Evolutionary conservation across 2,329 filamentous ascomycete species (phyloP), one percentile per base, ranked within the genome.

Genomic region (Cadophora luteo-olivacea): DNA sequence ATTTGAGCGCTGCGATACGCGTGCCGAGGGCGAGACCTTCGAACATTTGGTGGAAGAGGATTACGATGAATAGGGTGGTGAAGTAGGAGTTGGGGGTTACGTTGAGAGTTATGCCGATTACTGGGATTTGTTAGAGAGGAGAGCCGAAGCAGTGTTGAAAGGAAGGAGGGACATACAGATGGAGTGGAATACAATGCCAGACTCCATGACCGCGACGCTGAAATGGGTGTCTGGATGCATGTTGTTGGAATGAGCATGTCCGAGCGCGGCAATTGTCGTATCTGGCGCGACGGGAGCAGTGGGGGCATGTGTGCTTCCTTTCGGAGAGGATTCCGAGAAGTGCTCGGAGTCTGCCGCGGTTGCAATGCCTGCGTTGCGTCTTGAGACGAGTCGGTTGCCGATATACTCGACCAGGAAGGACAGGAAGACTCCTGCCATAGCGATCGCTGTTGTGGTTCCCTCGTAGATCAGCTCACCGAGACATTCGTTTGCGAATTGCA

Each of bases 21-120:
- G 88, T 87, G 22, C 91, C 91, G 0, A 94, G 87, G 0, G 91
- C 91, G 57, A 94, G 83, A 4, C 92, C 91, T 76, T 93, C 91
- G 74, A 94, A 92, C 82, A 92, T 88, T 75, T 93, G 91, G 76
- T 93, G 91, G 81, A 93, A 93, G 67, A 93, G 80, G 68, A 94
- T 92, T 65, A 93, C 91, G 54, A 86, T 78, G 68, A 87, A 86
- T n/a, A 89, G 82, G 1, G 84, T 87, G 65, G 84, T 76, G 79
- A 88, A 88, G 73, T 84, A 85, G 48, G 80, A 81, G 72, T 89
- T 86, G 2, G 83, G 85, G 0, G 86, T 82, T 1, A 89, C 86
- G n/a, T 58, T 64, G 14, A 67, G 65, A 24, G 65, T 67, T 57
- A 67, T 62, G n/a, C 65, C 65, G 29, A 67, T 67, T 12, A 67